Percentiles rank a stretch among this genome's conserved stretches.
These are phyloP conservation scores for Corinectria fuckeliana DNA, from an alignment of 2,329 filamentous ascomycete genomes.

Conservation along the genomic window DNA sequence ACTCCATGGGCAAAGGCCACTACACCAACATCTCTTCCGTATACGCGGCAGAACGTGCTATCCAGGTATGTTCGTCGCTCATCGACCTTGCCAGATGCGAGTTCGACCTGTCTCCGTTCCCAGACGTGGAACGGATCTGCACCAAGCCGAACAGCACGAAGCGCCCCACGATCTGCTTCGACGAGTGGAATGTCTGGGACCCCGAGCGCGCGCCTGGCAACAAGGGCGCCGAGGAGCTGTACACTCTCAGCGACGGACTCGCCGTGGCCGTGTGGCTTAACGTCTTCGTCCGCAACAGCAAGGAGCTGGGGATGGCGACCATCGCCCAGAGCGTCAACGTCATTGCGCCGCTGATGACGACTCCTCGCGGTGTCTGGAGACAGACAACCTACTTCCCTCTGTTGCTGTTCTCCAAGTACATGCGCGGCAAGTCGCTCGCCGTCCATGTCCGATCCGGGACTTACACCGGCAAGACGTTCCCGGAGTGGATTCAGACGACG, in stretches of 20 bases:
- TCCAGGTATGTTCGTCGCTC: slow-evolving; percentile 69
- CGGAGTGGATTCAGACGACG: slow-evolving; percentile 66
- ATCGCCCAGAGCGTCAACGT: slow-evolving; percentile 80
- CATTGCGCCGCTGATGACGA: slow-evolving; percentile 77
- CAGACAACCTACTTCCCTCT: slow-evolving; percentile 80
- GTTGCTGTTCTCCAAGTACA: slow-evolving; percentile 58
- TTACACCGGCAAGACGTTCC: slow-evolving; percentile 70
- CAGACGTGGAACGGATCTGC: slow-evolving; percentile 66
- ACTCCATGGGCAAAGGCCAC: slow-evolving; percentile 73
- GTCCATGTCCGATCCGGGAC: slow-evolving; percentile 66
- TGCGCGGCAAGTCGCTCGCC: slow-evolving; percentile 73
- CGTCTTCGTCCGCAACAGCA: slow-evolving; percentile 73
- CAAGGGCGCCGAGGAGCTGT: slow-evolving; percentile 73
- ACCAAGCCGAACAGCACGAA: slow-evolving; percentile 62
- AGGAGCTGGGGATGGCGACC: slow-evolving; percentile 75
- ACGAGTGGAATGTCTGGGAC: slow-evolving; percentile 86
- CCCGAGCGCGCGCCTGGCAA: slow-evolving; percentile 72
- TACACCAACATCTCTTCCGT: slow-evolving; percentile 79
- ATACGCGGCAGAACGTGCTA: slow-evolving; percentile 70
- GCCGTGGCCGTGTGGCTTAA: slow-evolving; percentile 77
- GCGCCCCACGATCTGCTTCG: slow-evolving; percentile 73
- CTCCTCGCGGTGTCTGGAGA: slow-evolving; percentile 63
- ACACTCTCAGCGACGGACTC: slow-evolving; percentile 75
- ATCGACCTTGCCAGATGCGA: slow-evolving; percentile 59
- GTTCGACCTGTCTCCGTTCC: slow-evolving; percentile 22